phyloP scores from a whole-genome alignment of 805 yeast species.

The Candida ascalaphidarum region DNA sequence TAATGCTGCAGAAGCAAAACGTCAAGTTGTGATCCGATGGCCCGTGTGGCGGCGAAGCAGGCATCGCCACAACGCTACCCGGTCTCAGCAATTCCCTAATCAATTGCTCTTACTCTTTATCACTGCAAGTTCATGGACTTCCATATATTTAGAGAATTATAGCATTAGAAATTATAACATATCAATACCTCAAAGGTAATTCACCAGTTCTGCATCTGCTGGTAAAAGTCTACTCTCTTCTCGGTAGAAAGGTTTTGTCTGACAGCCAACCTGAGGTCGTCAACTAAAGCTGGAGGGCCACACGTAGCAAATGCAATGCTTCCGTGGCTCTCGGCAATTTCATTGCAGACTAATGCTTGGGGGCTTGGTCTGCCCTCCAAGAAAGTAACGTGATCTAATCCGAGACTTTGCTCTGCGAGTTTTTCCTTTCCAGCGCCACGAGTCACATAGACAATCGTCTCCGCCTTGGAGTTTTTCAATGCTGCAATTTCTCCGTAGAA shows the following conservation, averaged over 20 bases:
- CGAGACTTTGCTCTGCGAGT: too few relatives aligned
- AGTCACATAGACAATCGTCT: conserved; percentile 29
- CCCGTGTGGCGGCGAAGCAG: too few relatives aligned
- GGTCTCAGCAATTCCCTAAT: too few relatives aligned
- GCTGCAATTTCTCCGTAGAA: conserved; percentile 13
- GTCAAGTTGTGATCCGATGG: too few relatives aligned
- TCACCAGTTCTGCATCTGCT: conserved; percentile 11
- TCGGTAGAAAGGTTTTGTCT: conserved; percentile 7
- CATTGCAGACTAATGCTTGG: conserved; percentile 6
- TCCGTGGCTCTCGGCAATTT: conserved; percentile 6
- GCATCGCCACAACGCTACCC: too few relatives aligned
- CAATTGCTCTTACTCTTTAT: too few relatives aligned
- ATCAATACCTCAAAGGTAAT: too few relatives aligned
- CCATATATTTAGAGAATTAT: too few relatives aligned
- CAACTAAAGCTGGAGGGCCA: conserved; percentile 11
- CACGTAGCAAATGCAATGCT: conserved; percentile 9
- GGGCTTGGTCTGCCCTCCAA: conserved; percentile 9
- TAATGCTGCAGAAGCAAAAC: too few relatives aligned
- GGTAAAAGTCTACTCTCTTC: conserved; percentile 11
- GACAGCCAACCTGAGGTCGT: conserved; percentile 6
- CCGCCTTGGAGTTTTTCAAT: conserved; percentile 12
- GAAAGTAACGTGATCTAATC: conserved; percentile 5
- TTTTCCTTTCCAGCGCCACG: conserved; percentile 1
- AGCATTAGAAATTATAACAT: too few relatives aligned
- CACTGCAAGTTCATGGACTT: too few relatives aligned